phyloP scores from a whole-genome alignment of 768 basidiomycete species.

The Sistotremastrum suecicum region DNA sequence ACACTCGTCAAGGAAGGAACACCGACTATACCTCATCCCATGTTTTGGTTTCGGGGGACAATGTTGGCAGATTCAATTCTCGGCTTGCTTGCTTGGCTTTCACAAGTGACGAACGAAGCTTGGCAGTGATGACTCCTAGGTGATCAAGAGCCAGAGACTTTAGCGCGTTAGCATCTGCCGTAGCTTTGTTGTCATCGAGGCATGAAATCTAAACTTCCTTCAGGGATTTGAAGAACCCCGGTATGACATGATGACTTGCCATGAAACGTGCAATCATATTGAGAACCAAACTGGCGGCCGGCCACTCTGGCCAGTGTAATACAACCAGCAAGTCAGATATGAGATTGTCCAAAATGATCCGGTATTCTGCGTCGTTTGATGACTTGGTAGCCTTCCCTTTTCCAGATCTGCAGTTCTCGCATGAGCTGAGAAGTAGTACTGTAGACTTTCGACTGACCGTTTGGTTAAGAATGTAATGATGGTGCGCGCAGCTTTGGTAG shows the following conservation, averaged over 20 bases:
- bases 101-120: slow-evolving; percentile 47
- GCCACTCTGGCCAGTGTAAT: slow-evolving; percentile 95
- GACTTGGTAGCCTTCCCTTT: slow-evolving; percentile 82
- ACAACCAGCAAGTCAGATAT: slow-evolving; percentile 80
- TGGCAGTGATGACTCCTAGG: slow-evolving; percentile 82
- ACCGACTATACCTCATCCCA: too few relatives aligned
- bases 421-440: not conserved
- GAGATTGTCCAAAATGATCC: slow-evolving; percentile 82
- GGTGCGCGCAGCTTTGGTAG: slow-evolving; percentile 71
- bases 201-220: slow-evolving; percentile 46
- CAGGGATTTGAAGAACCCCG: not conserved
- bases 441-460: slow-evolving; percentile 21
- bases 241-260: slow-evolving; percentile 29
- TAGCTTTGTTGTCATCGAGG: slow-evolving; percentile 68
- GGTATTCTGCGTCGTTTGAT: slow-evolving; percentile 88
- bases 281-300: slow-evolving; percentile 73
- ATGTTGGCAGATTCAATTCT: too few relatives aligned
- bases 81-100: slow-evolving; percentile 2
- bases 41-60: too few relatives aligned
- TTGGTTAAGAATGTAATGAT: slow-evolving; percentile 69
- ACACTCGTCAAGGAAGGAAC: too few relatives aligned
- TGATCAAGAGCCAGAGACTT: slow-evolving; percentile 89
- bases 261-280: slow-evolving; percentile 73
- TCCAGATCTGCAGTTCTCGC: slow-evolving; percentile 40
- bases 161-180: slow-evolving; percentile 51